These are phyloP conservation scores for Dactylorhiza incarnata DNA, from an alignment of 106 monocot species.

Conservation along the genomic window DNA sequence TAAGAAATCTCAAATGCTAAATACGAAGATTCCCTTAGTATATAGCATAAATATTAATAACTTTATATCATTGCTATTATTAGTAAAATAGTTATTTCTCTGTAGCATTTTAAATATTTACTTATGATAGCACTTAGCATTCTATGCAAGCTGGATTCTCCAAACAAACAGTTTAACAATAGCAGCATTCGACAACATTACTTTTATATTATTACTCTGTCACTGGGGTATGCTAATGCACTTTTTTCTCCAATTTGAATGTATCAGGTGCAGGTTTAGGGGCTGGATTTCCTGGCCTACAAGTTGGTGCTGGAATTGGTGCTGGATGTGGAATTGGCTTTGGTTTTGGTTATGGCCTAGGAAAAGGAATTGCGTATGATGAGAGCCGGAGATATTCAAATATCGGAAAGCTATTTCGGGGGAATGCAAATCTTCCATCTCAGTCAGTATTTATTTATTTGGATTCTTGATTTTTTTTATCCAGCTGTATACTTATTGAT, in stretches of 20 bases:
- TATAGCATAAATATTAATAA: no score
- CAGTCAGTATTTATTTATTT: conserved; percentile 32
- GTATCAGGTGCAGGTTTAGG: conserved; percentile 54
- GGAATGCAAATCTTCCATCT: conserved; percentile 15
- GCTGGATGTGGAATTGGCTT: conserved; percentile 73
- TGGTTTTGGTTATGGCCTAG: conserved; percentile 70
- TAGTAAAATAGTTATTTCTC: no score
- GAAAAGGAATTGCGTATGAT: conserved; percentile 69
- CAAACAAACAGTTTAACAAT: no score
- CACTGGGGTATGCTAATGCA: neutral
- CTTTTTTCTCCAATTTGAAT: neutral
- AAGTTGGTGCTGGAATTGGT: conserved; percentile 55
- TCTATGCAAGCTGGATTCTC: no score
- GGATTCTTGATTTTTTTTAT: conserved; percentile 2
- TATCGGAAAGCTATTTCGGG: conserved; percentile 46
- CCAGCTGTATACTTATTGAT: neutral
- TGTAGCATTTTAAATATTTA: no score
- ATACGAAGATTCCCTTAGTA: no score
- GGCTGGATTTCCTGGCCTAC: conserved; percentile 57
- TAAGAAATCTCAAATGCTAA: no score
- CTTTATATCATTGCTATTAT: no score
- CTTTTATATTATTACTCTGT: neutral
- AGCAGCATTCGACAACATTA: no score
- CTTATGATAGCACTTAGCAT: no score
- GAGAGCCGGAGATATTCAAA: conserved; percentile 49